Evolutionary conservation across 2,329 filamentous ascomycete genomes (phyloP).

Genomic region (Stemphylium lycopersici): DNA sequence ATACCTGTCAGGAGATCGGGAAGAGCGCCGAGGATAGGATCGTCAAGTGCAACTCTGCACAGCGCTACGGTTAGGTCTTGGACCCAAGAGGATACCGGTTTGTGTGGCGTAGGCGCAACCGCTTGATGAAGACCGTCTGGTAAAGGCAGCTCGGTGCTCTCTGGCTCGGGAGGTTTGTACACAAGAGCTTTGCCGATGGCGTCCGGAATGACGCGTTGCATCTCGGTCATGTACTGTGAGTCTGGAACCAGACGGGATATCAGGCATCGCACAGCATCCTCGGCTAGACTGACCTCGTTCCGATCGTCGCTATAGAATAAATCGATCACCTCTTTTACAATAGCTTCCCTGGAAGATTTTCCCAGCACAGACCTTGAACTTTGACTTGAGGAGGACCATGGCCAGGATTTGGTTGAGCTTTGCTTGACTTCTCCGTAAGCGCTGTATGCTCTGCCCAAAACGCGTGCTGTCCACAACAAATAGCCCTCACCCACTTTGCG

Average conservation of each 20-base stretch:
- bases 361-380: slow-evolving; percentile 30
- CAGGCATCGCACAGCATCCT: slow-evolving; percentile 46
- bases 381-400: slow-evolving; percentile 32
- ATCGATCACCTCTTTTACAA: slow-evolving; percentile 47
- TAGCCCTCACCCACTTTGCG: slow-evolving; percentile 70
- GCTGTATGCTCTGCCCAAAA: slow-evolving; percentile 76
- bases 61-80: slow-evolving; percentile 67
- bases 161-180: slow-evolving; percentile 26
- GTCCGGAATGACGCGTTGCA: slow-evolving; percentile 38
- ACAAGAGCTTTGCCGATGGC: slow-evolving; percentile 39
- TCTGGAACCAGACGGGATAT: slow-evolving; percentile 36
- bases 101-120: slow-evolving; percentile 23
- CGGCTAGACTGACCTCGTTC: slow-evolving; percentile 53
- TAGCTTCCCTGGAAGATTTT: slow-evolving; percentile 41
- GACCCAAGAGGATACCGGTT: slow-evolving; percentile 60
- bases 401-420: slow-evolving; percentile 25
- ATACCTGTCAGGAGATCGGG: slow-evolving; percentile 69
- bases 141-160: background rate
- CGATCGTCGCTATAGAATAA: slow-evolving; percentile 49
- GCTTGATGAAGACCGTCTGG: slow-evolving; percentile 24
- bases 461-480: slow-evolving; percentile 81
- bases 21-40: slow-evolving; percentile 73
- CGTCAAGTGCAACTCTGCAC: slow-evolving; percentile 56
- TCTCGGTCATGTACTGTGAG: slow-evolving; percentile 34
- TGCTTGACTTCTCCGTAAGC: slow-evolving; percentile 70